phyloP scores from a whole-genome alignment of 257 asterid species.

The Henckelia pumila region DNA sequence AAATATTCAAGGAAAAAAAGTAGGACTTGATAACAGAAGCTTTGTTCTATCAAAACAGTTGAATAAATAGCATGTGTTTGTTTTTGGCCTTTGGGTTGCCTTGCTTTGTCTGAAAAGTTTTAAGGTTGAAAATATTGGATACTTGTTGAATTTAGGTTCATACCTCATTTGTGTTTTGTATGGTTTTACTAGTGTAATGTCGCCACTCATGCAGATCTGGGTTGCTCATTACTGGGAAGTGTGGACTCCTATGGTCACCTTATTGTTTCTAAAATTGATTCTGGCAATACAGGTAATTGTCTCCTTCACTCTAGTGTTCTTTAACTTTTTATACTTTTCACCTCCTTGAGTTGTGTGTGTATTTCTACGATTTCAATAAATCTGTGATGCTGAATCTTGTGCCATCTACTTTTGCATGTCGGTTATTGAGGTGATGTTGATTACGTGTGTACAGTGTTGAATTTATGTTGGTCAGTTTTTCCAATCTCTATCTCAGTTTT shows the following conservation, averaged over 20 bases:
- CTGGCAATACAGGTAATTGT: slow-evolving; percentile 42
- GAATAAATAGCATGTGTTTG: not conserved
- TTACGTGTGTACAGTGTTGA: slow-evolving; percentile 8
- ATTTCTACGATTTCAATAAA: not conserved
- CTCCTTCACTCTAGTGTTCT: slow-evolving; percentile 1
- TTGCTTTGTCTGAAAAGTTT: not conserved
- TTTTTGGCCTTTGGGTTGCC: slow-evolving; percentile 11
- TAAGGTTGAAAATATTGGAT: not conserved
- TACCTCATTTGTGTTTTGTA: slow-evolving; percentile 8
- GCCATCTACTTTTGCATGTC: slow-evolving; percentile 8
- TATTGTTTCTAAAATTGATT: slow-evolving; percentile 75
- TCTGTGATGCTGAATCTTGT: slow-evolving; percentile 6
- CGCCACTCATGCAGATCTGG: slow-evolving; percentile 43
- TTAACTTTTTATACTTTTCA: not conserved
- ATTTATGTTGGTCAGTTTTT: not conserved
- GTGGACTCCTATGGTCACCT: slow-evolving; percentile 87
- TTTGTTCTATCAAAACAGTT: not conserved
- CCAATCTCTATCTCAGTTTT: not conserved
- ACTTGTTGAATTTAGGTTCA: not conserved
- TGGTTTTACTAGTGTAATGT: not conserved
- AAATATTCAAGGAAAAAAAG: not conserved
- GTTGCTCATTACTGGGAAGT: slow-evolving; percentile 72
- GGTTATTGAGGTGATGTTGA: slow-evolving; percentile 12
- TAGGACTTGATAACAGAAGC: not conserved
- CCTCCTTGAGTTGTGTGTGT: slow-evolving; percentile 12